A percentile compares a stretch with the other conserved stretches of the same genome.
These are phyloP conservation scores for Penicillium verrucosum DNA, from an alignment of 2,329 filamentous ascomycete genomes.

Conservation along the genomic window DNA sequence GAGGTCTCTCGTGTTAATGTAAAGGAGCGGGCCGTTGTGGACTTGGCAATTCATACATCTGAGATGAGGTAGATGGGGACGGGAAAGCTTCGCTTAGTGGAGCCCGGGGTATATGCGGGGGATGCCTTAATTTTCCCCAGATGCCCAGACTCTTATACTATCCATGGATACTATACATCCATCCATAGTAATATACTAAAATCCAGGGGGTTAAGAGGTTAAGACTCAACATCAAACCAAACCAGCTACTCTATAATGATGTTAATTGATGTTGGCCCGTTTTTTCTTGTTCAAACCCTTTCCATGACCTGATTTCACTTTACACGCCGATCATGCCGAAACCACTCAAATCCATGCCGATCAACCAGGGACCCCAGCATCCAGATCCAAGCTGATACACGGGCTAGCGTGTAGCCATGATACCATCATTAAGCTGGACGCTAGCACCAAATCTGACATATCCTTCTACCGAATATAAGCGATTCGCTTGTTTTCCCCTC, in stretches of 20 bases:
- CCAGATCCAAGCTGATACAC: conserved; percentile 9
- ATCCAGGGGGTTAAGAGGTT: not conserved
- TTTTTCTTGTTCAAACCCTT: not conserved
- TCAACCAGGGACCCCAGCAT: conserved; percentile 1
- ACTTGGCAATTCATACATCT: not conserved
- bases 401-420: not conserved
- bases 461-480: conserved; percentile 5
- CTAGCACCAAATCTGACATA: not conserved
- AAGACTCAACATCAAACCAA: not conserved
- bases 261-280: not conserved
- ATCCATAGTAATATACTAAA: too few species aligned
- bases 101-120: not conserved
- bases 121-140: not conserved
- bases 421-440: conserved; percentile 1
- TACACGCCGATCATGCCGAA: not conserved
- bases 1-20: not conserved
- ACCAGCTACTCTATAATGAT: not conserved
- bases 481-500: conserved; percentile 5
- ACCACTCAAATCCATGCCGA: not conserved
- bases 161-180: too few species aligned
- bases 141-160: not conserved
- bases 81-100: not conserved
- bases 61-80: not conserved
- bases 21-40: not conserved
- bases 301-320: not conserved